These are phyloP conservation scores for Naganishia onofrii DNA, from an alignment of 768 basidiomycete species.

Conservation along the genomic window DNA sequence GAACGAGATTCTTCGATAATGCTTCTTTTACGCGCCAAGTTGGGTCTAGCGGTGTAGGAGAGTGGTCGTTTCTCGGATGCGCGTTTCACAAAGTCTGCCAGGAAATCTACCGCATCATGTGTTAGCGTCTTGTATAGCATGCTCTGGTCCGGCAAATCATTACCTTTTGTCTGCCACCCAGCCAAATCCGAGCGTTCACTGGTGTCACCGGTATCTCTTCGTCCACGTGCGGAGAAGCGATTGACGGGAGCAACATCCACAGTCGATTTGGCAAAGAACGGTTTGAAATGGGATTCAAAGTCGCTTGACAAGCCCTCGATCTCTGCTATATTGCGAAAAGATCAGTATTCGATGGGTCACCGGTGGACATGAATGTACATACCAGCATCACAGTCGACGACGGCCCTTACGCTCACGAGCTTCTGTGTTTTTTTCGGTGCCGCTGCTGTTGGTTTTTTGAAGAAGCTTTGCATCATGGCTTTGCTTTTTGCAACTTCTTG, in stretches of 20 bases:
- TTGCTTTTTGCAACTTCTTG: conserved; percentile 18
- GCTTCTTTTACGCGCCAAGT: conserved; percentile 33
- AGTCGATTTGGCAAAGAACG: conserved; percentile 36
- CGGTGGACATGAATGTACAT: not conserved
- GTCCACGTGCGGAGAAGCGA: not conserved
- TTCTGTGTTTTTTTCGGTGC: not conserved
- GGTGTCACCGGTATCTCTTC: not conserved
- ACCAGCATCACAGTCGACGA: conserved; percentile 17
- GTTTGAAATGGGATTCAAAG: conserved; percentile 41
- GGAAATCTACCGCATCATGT: not conserved
- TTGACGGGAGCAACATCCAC: conserved; percentile 45
- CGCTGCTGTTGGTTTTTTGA: conserved; percentile 17
- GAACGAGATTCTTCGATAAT: conserved; percentile 23
- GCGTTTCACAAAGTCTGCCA: not conserved
- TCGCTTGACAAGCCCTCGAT: conserved; percentile 30
- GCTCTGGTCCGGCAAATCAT: not conserved
- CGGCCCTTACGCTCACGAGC: not conserved
- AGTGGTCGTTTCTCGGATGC: not conserved
- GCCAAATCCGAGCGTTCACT: not conserved
- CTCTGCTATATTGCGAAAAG: not conserved
- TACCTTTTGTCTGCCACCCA: conserved; percentile 6
- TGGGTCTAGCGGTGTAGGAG: conserved; percentile 30
- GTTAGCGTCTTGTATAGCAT: not conserved
- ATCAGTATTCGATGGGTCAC: not conserved
- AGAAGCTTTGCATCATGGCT: conserved; percentile 27